These are phyloP conservation scores for Colletotrichum caudatum DNA, from an alignment of 2,329 filamentous ascomycete genomes.

Conservation along the genomic window DNA sequence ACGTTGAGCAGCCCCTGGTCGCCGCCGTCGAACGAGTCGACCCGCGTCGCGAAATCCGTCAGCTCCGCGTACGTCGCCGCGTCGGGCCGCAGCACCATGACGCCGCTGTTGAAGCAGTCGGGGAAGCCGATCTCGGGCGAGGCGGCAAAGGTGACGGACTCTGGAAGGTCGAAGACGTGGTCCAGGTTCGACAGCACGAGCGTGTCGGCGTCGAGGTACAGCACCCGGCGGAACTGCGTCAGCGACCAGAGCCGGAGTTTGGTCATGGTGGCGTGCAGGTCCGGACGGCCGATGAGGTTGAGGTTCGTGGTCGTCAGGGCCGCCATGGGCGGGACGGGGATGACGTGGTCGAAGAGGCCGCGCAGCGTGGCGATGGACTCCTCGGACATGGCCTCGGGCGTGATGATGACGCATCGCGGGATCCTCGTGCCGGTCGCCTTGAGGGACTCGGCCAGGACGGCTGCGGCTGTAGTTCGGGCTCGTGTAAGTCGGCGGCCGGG, in stretches of 20 bases:
- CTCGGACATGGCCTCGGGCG: slow-evolving; percentile 33
- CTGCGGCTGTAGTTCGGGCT: slow-evolving; percentile 15
- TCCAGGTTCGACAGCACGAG: slow-evolving; percentile 74
- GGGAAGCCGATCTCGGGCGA: slow-evolving; percentile 79
- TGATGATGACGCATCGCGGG: slow-evolving; percentile 38
- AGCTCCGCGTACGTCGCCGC: slow-evolving; percentile 74
- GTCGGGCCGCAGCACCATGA: slow-evolving; percentile 75
- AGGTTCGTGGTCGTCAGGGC: slow-evolving; percentile 61
- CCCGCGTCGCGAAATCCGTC: slow-evolving; percentile 68
- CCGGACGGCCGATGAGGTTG: slow-evolving; percentile 74
- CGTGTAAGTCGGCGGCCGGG: slow-evolving; percentile 4
- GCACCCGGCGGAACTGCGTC: slow-evolving; percentile 64
- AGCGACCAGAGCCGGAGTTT: slow-evolving; percentile 79
- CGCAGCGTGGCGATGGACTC: slow-evolving; percentile 20
- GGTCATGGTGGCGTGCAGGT: slow-evolving; percentile 75
- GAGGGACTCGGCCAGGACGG: slow-evolving; percentile 42
- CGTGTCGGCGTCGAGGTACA: slow-evolving; percentile 72
- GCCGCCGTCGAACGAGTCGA: slow-evolving; percentile 79
- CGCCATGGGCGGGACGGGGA: slow-evolving; percentile 37
- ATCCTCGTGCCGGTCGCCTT: slow-evolving; percentile 32
- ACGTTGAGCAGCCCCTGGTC: slow-evolving; percentile 79
- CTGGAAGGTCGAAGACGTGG: slow-evolving; percentile 76
- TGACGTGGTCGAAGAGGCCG: slow-evolving; percentile 31
- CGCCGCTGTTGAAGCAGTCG: slow-evolving; percentile 77
- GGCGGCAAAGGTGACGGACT: slow-evolving; percentile 53